phyloP scores from a whole-genome alignment of 2,329 filamentous ascomycete genomes.

The Hymenoscyphus fraxineus region DNA sequence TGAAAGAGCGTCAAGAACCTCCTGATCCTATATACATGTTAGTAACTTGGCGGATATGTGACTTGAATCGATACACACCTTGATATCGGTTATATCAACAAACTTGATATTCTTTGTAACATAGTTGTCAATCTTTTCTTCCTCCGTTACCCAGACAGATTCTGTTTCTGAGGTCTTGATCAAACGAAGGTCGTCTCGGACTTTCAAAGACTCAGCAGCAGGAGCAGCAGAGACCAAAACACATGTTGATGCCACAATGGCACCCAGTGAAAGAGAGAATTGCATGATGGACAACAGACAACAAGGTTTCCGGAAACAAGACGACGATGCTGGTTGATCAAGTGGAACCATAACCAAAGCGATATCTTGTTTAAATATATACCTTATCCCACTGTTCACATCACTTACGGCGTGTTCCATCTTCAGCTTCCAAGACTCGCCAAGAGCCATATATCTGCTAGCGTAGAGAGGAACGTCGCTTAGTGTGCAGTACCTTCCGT shows the following conservation, averaged over 20 bases:
- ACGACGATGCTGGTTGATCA: not conserved
- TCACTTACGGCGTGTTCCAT: not conserved
- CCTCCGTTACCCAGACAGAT: conserved; percentile 16
- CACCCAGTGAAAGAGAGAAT: not conserved
- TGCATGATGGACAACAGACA: not conserved
- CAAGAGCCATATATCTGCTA: not conserved
- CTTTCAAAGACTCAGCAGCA: not conserved
- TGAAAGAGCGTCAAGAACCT: not conserved
- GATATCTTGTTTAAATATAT: not conserved
- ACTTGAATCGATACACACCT: not conserved
- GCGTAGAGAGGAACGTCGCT: not conserved
- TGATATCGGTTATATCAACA: conserved; percentile 20
- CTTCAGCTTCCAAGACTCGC: not conserved
- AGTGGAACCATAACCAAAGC: not conserved
- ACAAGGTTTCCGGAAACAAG: not conserved
- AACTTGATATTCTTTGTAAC: conserved; percentile 18
- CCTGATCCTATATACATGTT: not conserved
- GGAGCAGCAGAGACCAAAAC: not conserved
- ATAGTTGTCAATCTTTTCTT: conserved; percentile 17
- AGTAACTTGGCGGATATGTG: not conserved
- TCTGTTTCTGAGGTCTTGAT: conserved; percentile 18
- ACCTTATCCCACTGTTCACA: not conserved
- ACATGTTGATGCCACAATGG: not conserved
- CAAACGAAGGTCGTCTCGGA: conserved; percentile 8
- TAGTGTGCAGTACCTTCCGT: not conserved